Evolutionary conservation across 1,139 yeast species (phyloP), one percentile per base, ranked within the genome.

Genomic region (Taphrina flavorubra): DNA sequence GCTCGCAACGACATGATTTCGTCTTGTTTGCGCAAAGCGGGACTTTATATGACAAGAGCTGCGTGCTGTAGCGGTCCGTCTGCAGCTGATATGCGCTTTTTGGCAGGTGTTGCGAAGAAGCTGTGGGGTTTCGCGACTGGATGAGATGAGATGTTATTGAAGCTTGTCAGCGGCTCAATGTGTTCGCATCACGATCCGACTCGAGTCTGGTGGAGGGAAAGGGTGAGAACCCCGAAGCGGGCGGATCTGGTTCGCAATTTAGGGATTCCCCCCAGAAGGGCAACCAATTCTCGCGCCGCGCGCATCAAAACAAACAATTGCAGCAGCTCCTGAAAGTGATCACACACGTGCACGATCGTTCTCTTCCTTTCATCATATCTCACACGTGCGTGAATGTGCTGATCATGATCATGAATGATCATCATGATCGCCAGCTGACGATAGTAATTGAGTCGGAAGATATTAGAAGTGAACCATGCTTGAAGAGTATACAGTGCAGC

Each of bases 1-100:
- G 51, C 25, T 13, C 59, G 55, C 31, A 63, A 46, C 37, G 58
- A 47, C 67, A 63, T 63, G 31, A 25, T 25, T 25, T 25, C 31
- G 31, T 25, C 31, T 25, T 25, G 31, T 25, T 6, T 44, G 47
- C 3, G 47, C 18, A 44, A 10, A 16, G 16, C 18, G 16, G 16
- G 4, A 25, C 4, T 2, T 25, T 25, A 2, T 2, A 25, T 25
- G 2, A 25, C 1, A 4, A 25, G 31, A 4, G 31, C 4, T 25
- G 31, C 31, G 31, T 25, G 37, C 40, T 13, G n/a, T n/a, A 20
- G 51, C 5, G 47, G 42, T 39, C 42, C 42, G 42, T 3, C 42
- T n/a, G n/a, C n/a, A n/a, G n/a, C n/a, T n/a, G 47, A 6, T 44
- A 44, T 25, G 31, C 31, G 31, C 31, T 25, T 25, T 25, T 25